Evolutionary conservation across 805 yeast genomes (phyloP), one percentile per base, ranked within the genome.

Genomic region (Priceomyces melissophilus): DNA sequence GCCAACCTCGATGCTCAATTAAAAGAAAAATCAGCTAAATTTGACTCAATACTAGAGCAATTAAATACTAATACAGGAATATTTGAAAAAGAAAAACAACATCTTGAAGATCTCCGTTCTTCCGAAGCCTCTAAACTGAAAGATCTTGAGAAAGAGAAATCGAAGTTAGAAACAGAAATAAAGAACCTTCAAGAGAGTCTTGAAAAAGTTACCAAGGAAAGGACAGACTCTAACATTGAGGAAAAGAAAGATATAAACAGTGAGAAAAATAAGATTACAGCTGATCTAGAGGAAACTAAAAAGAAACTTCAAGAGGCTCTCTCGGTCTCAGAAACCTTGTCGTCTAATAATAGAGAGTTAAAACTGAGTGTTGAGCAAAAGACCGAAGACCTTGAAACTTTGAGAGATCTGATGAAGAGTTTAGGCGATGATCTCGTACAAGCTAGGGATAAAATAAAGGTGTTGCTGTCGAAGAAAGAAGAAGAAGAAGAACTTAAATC

Each of bases 351-450:
- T 42, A 53, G 33, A 10, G 54, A 54, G 9, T 26, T 63, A 3
- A 64, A 57, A 25, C 40, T 48, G 3, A 59, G 62, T 6, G 42
- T 79, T n/a, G 61, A 58, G 27, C 35, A 54, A 7, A 79, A 80
- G 44, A 43, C 54, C 10, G 85, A 79, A 40, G 96, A 89, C 53
- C 64, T 88, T 12, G 88, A 80, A 35, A 73, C 70, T 39, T 69
- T 85, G 38, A 77, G 81, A 52, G 96, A 88, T 43, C 86, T 84
- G 87, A 58, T 90, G 40, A 75, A 75, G 47, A 80, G 77, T 42
- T 72, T 89, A 20, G 96, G 96, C 1, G 78, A 85, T 52, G 95
- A 87, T 37, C 67, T 89, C 6, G 95, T 89, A 1, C 74, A 76
- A 4, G 78, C 88, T 0, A 79, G 76, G 47, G 87, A 84, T 35